phyloP scores from a whole-genome alignment of 2,329 filamentous ascomycete genomes.

The Hypoxylon sp. region DNA sequence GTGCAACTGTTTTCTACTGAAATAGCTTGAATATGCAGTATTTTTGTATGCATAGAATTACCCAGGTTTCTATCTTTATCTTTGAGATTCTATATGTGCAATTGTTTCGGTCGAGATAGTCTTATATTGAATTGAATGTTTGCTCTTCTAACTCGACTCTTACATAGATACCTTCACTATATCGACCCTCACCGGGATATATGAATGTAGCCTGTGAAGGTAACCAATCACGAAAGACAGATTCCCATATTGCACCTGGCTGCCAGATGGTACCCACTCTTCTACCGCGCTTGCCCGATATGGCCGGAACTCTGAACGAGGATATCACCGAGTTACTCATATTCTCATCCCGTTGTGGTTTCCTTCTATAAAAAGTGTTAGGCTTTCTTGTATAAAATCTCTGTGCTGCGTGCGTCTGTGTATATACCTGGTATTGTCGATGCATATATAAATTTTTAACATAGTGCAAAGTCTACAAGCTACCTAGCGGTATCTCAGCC shows the following conservation, averaged over 20 bases:
- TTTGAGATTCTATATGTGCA: neutral
- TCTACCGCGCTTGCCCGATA: neutral
- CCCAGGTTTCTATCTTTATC: neutral
- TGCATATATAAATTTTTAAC: neutral
- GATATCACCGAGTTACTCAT: slow-evolving; percentile 16
- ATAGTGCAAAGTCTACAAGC: neutral
- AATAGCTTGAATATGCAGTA: neutral
- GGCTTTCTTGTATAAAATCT: neutral
- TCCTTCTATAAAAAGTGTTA: neutral
- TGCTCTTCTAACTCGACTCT: slow-evolving; percentile 12
- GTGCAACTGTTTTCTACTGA: neutral
- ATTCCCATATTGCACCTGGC: slow-evolving; percentile 8
- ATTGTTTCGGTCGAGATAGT: neutral
- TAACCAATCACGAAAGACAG: slow-evolving; percentile 10
- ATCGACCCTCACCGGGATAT: neutral
- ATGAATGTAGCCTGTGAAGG: neutral
- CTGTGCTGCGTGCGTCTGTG: too few relatives aligned
- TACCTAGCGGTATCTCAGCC: neutral
- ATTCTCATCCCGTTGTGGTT: slow-evolving; percentile 1
- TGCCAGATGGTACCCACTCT: slow-evolving; percentile 10
- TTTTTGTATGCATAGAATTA: neutral
- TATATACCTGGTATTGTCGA: neutral
- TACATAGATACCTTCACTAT: neutral
- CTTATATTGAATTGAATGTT: neutral
- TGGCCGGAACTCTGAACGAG: neutral